Base-by-base conservation (phyloP, 2,329 filamentous ascomycete genomes). In the Colletotrichum trifolii region DNA sequence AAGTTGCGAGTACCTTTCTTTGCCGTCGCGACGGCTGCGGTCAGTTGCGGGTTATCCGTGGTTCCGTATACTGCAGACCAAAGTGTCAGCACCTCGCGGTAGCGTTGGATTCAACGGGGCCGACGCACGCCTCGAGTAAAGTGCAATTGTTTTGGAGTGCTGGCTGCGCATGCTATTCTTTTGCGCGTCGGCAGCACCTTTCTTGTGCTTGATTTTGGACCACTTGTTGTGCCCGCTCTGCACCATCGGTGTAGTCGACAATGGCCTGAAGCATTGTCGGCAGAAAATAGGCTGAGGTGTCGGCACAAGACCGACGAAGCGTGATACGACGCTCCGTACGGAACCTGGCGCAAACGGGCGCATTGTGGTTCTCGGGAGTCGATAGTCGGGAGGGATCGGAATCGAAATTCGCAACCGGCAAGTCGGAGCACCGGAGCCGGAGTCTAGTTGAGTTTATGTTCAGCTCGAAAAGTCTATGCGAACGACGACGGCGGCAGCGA, bases 191-290 rank as follows among this genome's bases (percentile, higher is more conserved):
- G 90, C 91, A 67, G 90, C 92, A 55, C 91, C 94, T 78, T 99
- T 99, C 77, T 96, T 93, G 77, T 98, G 96, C 74, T 91, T 92
- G 79, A 97, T 98, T 73, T 96, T 97, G 63, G 93, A 94, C 96
- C 96, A 99, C 76, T 94, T 91, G 78, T 91, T 97, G 79, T 97
- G 94, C 12, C 94, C 94, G 33, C 91, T 89, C 66, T 79, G 78
- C 12, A 78, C 73, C 8, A 71, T 63, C 8, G 82, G 69, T 13
- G 81, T 83, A 13, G 80, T 81, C 60, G 76, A 76, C 65, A 90
- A 83, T 40, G 76, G 72, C 58, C 85, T 84, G 62, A 79, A 74
- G 68, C 83, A 86, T 76, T 77, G 77, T 43, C 76, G 77, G 69
- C 85, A 88, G 69, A 83, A 63, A 62, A 60, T 35, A 33, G 47